A percentile compares a stretch with the other conserved stretches of the same genome.
phyloP scores from a whole-genome alignment of 768 basidiomycete genomes.

The Naganishia onofrii region DNA sequence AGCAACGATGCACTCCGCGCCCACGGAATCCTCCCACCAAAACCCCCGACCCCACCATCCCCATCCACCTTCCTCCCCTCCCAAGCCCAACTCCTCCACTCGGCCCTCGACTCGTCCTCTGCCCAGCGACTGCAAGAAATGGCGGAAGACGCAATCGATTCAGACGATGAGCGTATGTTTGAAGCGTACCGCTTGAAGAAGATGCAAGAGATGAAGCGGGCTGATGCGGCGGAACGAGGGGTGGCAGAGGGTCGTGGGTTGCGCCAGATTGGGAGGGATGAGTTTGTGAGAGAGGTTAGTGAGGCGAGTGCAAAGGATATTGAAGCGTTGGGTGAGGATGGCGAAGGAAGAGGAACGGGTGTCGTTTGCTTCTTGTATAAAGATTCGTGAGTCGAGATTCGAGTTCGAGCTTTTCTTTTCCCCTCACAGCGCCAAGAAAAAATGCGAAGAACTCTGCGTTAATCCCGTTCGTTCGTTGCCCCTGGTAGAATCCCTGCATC shows the following conservation, averaged over 20 bases:
- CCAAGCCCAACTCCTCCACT: constrained; percentile 41
- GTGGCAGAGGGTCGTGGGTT: constrained; percentile 66
- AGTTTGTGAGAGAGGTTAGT: constrained; percentile 92
- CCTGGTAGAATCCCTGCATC: constrained; percentile 71
- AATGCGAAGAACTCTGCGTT: too few relatives aligned
- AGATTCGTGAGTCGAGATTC: constrained; percentile 82
- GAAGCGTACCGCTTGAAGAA: constrained; percentile 65
- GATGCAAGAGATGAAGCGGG: constrained; percentile 62
- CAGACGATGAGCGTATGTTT: constrained; percentile 72
- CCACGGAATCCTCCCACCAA: constrained; percentile 82
- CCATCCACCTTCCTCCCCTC: constrained; percentile 82
- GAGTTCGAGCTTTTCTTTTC: too few relatives aligned
- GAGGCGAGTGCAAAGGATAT: constrained; percentile 77
- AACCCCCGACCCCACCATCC: constrained; percentile 64
- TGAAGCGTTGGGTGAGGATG: constrained; percentile 60
- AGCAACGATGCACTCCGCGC: constrained; percentile 93
- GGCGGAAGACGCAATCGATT: constrained; percentile 71
- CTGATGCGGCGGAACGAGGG: constrained; percentile 58
- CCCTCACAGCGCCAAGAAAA: too few relatives aligned
- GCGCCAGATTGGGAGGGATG: constrained; percentile 72
- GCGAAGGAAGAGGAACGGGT: constrained; percentile 68
- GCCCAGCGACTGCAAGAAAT: constrained; percentile 59
- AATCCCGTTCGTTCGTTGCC: not conserved
- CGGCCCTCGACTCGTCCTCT: constrained; percentile 41
- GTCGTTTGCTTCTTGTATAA: constrained; percentile 94